Conservation (phyloP, 169 alveolate species). For the Amoebophrya sp. region DNA sequence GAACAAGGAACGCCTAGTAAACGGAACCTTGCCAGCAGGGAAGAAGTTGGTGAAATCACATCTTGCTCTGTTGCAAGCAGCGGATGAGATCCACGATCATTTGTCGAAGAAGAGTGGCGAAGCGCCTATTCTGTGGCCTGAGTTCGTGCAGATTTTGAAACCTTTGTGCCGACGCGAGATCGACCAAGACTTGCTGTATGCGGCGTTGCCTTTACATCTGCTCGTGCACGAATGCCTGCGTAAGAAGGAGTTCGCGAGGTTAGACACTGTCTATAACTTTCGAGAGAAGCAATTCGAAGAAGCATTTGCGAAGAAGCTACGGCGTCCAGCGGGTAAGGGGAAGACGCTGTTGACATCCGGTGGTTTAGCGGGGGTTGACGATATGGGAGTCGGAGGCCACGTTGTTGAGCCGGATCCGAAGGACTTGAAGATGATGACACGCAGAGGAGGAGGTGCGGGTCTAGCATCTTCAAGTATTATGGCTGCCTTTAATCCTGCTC, state of each 20-base stretch:
- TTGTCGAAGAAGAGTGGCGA: not conserved
- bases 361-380: too few relatives aligned
- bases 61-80: not conserved
- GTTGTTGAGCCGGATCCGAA: too few relatives aligned
- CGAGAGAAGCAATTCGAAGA: not conserved
- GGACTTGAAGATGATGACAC: too few relatives aligned
- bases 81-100: not conserved
- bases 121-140: slow-evolving; percentile 4
- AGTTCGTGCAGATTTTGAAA: not conserved
- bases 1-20: not conserved
- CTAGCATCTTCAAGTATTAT: too few relatives aligned
- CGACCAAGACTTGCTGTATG: not conserved
- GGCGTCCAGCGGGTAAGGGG: not conserved
- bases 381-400: too few relatives aligned
- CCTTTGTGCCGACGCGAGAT: not conserved
- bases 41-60: not conserved
- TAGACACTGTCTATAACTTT: not conserved
- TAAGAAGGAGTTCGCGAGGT: not conserved
- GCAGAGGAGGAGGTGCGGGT: too few relatives aligned
- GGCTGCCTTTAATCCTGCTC: too few relatives aligned
- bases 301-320: not conserved
- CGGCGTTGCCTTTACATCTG: not conserved
- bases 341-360: too few relatives aligned
- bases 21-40: not conserved
- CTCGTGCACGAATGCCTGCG: slow-evolving; percentile 20